Base-by-base conservation (phyloP, 2,329 filamentous ascomycete species). In the Teratosphaeria epicoccoides region DNA sequence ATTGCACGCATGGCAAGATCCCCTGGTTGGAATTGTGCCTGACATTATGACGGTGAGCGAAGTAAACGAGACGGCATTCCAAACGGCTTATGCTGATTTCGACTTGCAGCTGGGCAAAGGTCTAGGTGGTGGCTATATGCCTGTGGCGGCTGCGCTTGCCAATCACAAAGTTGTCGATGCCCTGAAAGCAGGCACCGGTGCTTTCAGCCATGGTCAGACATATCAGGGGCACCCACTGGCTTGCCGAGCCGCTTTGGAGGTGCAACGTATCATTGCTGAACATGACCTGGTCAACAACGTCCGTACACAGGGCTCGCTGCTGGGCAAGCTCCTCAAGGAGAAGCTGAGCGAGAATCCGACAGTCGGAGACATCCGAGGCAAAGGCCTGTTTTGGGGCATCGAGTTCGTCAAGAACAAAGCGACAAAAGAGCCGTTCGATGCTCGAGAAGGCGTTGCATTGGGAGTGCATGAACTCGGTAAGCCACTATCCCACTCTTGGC, bases 241-340 rank as follows among this genome's bases (percentile, higher is more conserved):
- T 22, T 83, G 82, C 57, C 71, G 81, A 0, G 77, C 82, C 0
- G 83, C 80, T 0, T 71, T 86, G 0, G 80, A 81, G 45, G 82
- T 84, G 0, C 80, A 84, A 59, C 68, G 67, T 26, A 78, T 83
- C 24, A 74, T 87, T 22, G 63, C 71, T 5, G 67, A 81, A 12
- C 74, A 84, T 0, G 69, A 76, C 2, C 64, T 88, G 1, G 62
- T 88, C 0, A 68, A 73, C 1, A 85, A 84, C 58, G 81, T 83
- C 2, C 65, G 65, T 3, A 61, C 58, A 0, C 78, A 81, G 68
- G 84, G 84, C 0, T 55, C 55, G 1, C 62, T 73, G 4, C 60
- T 85, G 1, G 72, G 71, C 17, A 57, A 66, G 7, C 54, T 71
- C 5, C 63, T 85, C 2, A 65, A 69, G 17, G 55, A 69, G 11